Percentiles rank a stretch among this genome's conserved stretches.
Evolutionary conservation across 371 early-diverging fungal genomes (phyloP).

Genomic region (Mucor velutinosus): DNA sequence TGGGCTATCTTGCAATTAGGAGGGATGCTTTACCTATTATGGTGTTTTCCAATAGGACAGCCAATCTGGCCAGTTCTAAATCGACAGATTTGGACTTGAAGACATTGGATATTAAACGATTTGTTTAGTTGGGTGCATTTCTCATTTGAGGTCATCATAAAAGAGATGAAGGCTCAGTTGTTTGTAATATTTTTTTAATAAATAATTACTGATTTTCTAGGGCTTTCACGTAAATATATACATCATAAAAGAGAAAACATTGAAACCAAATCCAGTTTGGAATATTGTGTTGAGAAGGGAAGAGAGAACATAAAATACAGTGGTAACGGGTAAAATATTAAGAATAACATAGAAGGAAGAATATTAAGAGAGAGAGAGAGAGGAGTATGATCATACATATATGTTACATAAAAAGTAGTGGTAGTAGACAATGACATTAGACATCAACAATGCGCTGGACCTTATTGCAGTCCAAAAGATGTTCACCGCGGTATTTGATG

Average conservation of each 20-base stretch:
- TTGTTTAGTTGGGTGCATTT: too few relatives aligned
- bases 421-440: not conserved
- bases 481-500: conserved; percentile 68
- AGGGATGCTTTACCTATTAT: too few relatives aligned
- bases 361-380: conserved; percentile 1
- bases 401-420: not conserved
- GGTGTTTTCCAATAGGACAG: too few relatives aligned
- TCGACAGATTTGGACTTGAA: too few relatives aligned
- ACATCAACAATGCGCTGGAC: conserved; percentile 47
- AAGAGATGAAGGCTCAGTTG: not conserved
- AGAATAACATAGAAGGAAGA: conserved; percentile 1
- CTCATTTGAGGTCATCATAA: too few relatives aligned
- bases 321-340: conserved; percentile 8
- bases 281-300: not conserved
- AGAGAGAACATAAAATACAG: conserved; percentile 1
- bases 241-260: not conserved
- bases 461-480: conserved; percentile 58
- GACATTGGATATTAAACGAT: too few relatives aligned
- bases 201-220: not conserved
- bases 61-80: too few relatives aligned
- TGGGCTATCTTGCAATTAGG: too few relatives aligned
- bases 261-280: conserved; percentile 15
- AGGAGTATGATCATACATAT: not conserved
- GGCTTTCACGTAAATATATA: not conserved
- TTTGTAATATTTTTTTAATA: not conserved